Evolutionary conservation across 495 filamentous ascomycete species (phyloP), one percentile per base, ranked within the genome.

Genomic region (Penicillium desertorum): DNA sequence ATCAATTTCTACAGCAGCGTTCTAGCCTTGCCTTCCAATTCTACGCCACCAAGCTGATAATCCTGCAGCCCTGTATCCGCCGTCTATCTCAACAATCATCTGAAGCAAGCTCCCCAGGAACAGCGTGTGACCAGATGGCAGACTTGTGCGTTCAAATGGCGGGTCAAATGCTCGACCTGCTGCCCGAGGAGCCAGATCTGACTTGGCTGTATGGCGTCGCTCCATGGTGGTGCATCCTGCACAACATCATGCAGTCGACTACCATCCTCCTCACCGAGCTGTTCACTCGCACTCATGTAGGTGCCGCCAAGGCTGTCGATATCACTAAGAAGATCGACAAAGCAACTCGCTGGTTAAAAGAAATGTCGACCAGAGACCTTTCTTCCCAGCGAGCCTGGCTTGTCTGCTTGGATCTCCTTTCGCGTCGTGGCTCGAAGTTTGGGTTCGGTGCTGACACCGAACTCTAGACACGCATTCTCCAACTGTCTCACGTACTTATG

Each of bases 191-290:
- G 20, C 61, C 67, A 1, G 65, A 76, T 32, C 47, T 58, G 4
- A 29, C 41, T n/a, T 70, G 66, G 56, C 62, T 86, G 1, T 82
- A 82, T 49, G 59, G 67, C 10, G 62, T 75, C 7, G 64, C 72
- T 1, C 82, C 82, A 11, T 88, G 84, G 84, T 88, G 83, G 82
- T 76, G 71, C 49, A 64, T 83, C 10, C 66, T 87, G 11, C 85
- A 88, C 62, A 80, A 81, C 51, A 57, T 88, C 5, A 83, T 84
- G 73, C 81, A 86, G 66, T 79, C 83, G 2, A 70, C 73, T 2
- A 79, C 75, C 2, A 69, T 87, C 22, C 64, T 87, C 7, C 73
- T 87, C 58, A 67, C 85, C 7, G 79, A 86, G 57, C 68, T 83
- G 19, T 76, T 77, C 5, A 74, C 62, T 57, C 27, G 71, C 70